Evolutionary conservation across 352 stramenopile species (phyloP), one percentile per base, ranked within the genome.

Genomic region (Phytophthora palmivora): DNA sequence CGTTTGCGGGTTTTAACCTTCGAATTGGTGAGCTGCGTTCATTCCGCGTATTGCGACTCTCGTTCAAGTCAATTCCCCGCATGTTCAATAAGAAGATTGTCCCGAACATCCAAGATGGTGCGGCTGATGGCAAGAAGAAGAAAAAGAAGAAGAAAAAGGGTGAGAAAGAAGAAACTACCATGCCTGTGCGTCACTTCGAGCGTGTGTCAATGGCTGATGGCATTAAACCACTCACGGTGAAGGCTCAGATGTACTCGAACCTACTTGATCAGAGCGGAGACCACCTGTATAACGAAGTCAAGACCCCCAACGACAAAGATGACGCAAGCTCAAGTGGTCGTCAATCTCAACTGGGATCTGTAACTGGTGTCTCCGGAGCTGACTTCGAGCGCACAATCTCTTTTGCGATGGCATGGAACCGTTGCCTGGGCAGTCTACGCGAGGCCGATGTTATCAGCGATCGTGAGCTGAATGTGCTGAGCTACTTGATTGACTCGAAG

Each of bases 41-140:
- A 9, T 95, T 95, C 79, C 82, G 87, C 33, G 82, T 95, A 18
- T 67, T 95, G 8, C 84, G 87, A 9, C 63, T 92, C 18, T 84
- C 87, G 32, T 95, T 95, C 68, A 94, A 94, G 79, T 91, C 78
- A 19, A 95, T 95, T 52, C 87, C 87, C 15, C 68, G 84, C 21
- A 84, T 94, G 62, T 95, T 95, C 58, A 95, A 95, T 72, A 88
- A 92, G 68, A 95, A 95, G 52, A 88, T 95, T 54, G 84, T 95
- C 16, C 79, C 83, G 30, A 95, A 95, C 59, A 89, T 95, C 58
- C 78, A 89, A 21, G 86, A 94, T 46, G 70, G 61, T 8, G 56
- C 59, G 8, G 63, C 54, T 38, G 64, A 74, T 43, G 67, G 72
- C 16, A 79, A 91, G 58, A 89, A 91, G 71, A 89, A 89, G 65